Conservation (phyloP, 768 basidiomycete species). For the Lactarius evosmus region DNA sequence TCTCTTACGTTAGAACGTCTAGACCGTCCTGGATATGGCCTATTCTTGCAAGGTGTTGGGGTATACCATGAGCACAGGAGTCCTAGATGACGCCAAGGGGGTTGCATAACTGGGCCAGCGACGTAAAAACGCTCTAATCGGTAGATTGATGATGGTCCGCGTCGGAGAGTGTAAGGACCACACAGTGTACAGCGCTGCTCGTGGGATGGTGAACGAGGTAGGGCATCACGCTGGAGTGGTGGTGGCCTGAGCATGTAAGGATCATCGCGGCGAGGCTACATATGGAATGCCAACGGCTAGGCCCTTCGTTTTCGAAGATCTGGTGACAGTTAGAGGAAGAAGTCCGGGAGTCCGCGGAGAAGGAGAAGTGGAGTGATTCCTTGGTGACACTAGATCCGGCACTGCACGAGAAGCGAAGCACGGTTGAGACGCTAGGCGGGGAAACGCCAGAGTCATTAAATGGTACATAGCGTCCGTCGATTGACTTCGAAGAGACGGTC, state of each 20-base stretch:
- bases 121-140: background rate
- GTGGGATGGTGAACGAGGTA: background rate
- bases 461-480: constrained; percentile 18
- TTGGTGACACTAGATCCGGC: constrained; percentile 11
- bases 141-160: background rate
- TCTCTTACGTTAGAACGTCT: constrained; percentile 6
- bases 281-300: constrained; percentile 10
- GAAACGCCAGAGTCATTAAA: constrained; percentile 20
- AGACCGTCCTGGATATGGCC: constrained; percentile 3
- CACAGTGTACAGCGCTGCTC: background rate
- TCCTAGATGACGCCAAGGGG: background rate
- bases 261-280: constrained; percentile 6
- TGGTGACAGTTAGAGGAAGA: constrained; percentile 10
- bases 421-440: background rate
- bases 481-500: constrained; percentile 15
- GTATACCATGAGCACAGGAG: background rate
- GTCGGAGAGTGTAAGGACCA: background rate
- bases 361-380: constrained; percentile 3
- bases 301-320: constrained; percentile 11
- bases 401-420: constrained; percentile 23
- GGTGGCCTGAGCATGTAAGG: background rate
- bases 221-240: background rate
- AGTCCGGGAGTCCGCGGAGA: constrained; percentile 23
- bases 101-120: background rate
- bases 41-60: background rate